Evolutionary conservation across 768 basidiomycete genomes (phyloP).

Genomic region (Tricholoma matsutake): DNA sequence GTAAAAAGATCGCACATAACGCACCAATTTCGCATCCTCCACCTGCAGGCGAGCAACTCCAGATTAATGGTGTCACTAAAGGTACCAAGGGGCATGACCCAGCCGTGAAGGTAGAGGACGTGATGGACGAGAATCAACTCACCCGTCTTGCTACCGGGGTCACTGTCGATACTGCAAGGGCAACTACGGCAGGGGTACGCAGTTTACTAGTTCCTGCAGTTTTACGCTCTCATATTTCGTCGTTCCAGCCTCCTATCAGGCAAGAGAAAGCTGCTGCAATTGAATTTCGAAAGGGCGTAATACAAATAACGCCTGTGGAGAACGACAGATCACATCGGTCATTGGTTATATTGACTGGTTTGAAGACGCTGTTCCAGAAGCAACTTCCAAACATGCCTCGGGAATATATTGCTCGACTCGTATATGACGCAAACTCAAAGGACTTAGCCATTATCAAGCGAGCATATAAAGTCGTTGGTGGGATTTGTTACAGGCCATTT

Average conservation of each 20-base stretch:
- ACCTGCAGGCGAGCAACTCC: slow-evolving; percentile 34
- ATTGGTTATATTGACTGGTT: slow-evolving; percentile 83
- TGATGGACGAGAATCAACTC: slow-evolving; percentile 75
- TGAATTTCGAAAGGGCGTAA: slow-evolving; percentile 81
- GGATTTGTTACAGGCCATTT: slow-evolving; percentile 96
- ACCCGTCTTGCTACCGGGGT: slow-evolving; percentile 78
- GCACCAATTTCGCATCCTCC: slow-evolving; percentile 47
- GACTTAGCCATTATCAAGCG: slow-evolving; percentile 92
- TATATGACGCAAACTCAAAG: slow-evolving; percentile 91
- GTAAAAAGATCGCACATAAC: slow-evolving; percentile 53
- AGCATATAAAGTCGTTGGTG: slow-evolving; percentile 94
- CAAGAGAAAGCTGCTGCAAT: slow-evolving; percentile 75
- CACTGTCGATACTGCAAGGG: slow-evolving; percentile 62
- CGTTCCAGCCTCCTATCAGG: slow-evolving; percentile 46
- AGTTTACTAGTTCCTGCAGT: slow-evolving; percentile 1
- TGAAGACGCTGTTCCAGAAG: slow-evolving; percentile 95
- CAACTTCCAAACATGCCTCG: slow-evolving; percentile 99
- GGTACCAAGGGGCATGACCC: slow-evolving; percentile 45
- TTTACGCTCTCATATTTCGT: background rate
- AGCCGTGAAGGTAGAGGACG: slow-evolving; percentile 71
- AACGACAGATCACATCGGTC: slow-evolving; percentile 78
- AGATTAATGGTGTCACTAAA: slow-evolving; percentile 39
- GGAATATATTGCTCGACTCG: slow-evolving; percentile 95
- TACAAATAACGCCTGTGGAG: slow-evolving; percentile 78
- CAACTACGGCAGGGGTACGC: slow-evolving; percentile 45